Base-by-base conservation (phyloP, 352 stramenopile genomes). In the Globisporangium acanthophoron region DNA sequence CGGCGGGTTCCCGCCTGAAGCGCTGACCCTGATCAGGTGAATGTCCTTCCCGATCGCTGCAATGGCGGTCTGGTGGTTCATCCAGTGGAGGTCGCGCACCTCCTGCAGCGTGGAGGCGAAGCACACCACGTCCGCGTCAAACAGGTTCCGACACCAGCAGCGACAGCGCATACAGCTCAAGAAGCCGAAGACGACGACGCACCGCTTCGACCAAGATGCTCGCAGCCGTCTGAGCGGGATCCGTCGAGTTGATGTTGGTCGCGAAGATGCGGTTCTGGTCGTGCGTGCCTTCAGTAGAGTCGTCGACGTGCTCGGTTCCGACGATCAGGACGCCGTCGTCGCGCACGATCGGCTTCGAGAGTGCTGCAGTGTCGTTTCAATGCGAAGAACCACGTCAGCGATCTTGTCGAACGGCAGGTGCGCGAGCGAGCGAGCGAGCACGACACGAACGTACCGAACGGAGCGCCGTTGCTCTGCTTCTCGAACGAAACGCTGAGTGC, bases 331-430 rank as follows among this genome's bases (percentile, higher is more conserved):
- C 43, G 7, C 85, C 85, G 37, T 94, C 85, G 45, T 91, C 76
- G 16, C 85, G 82, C 39, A 90, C 15, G 49, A 91, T 76, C 3
- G 81, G 85, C 55, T 94, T 94, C 5, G 75, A 90, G 31, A 94
- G 54, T 9, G 74, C 85, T 94, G 58, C 7, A 54, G 43, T 35
- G 20, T 18, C 3, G 41, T 31, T n/a, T n/a, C 18, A 45, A 62
- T n/a, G 11, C 31, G 1, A 62, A 47, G 8, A n/a, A 43, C 3
- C 46, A 35, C 46, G 15, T 20, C 21, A 18, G 21, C 9, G 24
- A 20, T 18, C 21, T 6, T 20, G 46, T n/a, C 46, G 9, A n/a
- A 11, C 24, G 33, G 24, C 24, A 27, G 24, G 9, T 9, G 20
- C 11, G 5, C 5, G 15, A 8, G 21, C 33, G 12, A 35, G 21